Percentiles rank a stretch among this genome's conserved stretches.
Conservation (phyloP, 108 stramenopile genomes). For the Asterionellopsis glacialis region DNA sequence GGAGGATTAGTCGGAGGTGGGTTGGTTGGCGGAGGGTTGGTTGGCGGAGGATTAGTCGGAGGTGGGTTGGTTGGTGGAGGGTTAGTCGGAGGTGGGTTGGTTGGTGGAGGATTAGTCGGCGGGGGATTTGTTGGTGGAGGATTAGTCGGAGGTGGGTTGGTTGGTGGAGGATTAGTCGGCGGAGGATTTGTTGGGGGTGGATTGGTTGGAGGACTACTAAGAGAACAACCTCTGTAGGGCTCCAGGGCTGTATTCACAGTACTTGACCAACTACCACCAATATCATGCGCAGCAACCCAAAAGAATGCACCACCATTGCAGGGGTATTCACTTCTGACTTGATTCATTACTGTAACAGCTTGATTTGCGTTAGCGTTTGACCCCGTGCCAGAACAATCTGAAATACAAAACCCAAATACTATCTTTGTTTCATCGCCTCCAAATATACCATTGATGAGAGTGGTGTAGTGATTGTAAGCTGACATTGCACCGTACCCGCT, state of each 20-base stretch:
- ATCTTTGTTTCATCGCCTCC: conserved; percentile 39
- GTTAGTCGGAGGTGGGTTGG: too few species aligned
- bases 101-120: not conserved
- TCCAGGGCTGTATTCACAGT: conserved; percentile 11
- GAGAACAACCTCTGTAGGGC: conserved; percentile 15
- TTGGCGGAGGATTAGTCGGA: too few species aligned
- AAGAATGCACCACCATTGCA: conserved; percentile 59
- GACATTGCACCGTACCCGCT: conserved; percentile 16
- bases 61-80: not conserved
- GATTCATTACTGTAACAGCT: conserved; percentile 26
- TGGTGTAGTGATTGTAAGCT: conserved; percentile 23
- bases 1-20: too few species aligned
- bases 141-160: not conserved
- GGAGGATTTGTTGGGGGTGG: not conserved
- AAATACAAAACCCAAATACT: conserved; percentile 55
- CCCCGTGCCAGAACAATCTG: conserved; percentile 38
- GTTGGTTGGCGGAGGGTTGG: too few species aligned
- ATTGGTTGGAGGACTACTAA: not conserved
- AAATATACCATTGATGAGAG: conserved; percentile 36
- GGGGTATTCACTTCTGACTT: conserved; percentile 14
- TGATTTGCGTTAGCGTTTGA: conserved; percentile 27
- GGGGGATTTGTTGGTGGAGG: too few species aligned
- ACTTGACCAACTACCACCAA: conserved; percentile 29
- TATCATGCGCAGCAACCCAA: conserved; percentile 47
- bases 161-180: not conserved